These are phyloP conservation scores for Penicillium digitatum DNA, from an alignment of 2,329 filamentous ascomycete species.

Conservation along the genomic window DNA sequence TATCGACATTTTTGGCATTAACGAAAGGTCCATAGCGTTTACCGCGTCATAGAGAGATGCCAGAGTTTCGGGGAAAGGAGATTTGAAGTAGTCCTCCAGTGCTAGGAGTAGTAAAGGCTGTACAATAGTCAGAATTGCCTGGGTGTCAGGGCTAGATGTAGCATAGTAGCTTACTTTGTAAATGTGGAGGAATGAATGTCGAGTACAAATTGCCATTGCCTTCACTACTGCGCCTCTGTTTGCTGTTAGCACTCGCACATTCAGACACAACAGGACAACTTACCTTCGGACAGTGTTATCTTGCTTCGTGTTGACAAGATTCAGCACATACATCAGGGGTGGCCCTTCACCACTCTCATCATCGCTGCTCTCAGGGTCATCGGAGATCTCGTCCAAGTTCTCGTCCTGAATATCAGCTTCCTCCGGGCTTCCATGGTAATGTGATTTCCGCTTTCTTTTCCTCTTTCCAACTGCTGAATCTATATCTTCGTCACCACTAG, in stretches of 20 bases:
- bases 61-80: slow-evolving; percentile 80
- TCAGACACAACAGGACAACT: slow-evolving; percentile 11
- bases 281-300: slow-evolving; percentile 80
- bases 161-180: slow-evolving; percentile 70
- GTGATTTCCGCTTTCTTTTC: slow-evolving; percentile 46
- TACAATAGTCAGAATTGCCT: slow-evolving; percentile 9
- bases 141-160: background rate
- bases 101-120: slow-evolving; percentile 84
- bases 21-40: slow-evolving; percentile 92
- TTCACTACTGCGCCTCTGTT: slow-evolving; percentile 86
- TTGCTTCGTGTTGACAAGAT: slow-evolving; percentile 96
- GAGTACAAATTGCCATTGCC: slow-evolving; percentile 97
- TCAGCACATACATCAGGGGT: slow-evolving; percentile 92
- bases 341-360: slow-evolving; percentile 75
- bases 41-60: slow-evolving; percentile 85
- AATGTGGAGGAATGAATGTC: slow-evolving; percentile 96
- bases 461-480: slow-evolving; percentile 51
- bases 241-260: slow-evolving; percentile 11
- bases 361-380: slow-evolving; percentile 49
- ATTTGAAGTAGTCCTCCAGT: slow-evolving; percentile 94
- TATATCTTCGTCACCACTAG: slow-evolving; percentile 72
- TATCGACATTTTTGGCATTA: slow-evolving; percentile 80
- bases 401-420: slow-evolving; percentile 48
- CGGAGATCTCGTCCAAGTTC: slow-evolving; percentile 46
- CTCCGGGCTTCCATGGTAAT: slow-evolving; percentile 44